phyloP scores from a whole-genome alignment of 768 basidiomycete species.

The Tricholoma saponaceum region DNA sequence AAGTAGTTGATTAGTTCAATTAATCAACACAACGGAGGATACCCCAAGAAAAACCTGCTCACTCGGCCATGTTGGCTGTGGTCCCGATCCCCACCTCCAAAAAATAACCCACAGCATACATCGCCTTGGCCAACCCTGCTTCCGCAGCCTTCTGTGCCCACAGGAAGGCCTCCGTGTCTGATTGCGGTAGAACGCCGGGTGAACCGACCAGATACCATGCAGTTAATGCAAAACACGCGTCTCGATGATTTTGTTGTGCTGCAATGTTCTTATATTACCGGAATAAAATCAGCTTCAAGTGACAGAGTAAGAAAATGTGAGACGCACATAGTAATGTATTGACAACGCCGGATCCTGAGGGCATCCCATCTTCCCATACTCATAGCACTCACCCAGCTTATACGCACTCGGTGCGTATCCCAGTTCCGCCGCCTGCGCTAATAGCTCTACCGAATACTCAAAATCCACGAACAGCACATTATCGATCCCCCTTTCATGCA shows the following conservation, averaged over 20 bases:
- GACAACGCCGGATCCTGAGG: slow-evolving; percentile 95
- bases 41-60: slow-evolving; percentile 24
- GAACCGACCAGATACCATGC: slow-evolving; percentile 99
- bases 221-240: slow-evolving; percentile 96
- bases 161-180: slow-evolving; percentile 95
- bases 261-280: slow-evolving; percentile 78
- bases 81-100: slow-evolving; percentile 93
- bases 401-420: slow-evolving; percentile 97
- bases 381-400: slow-evolving; percentile 95
- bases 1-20: not conserved
- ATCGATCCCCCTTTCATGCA: slow-evolving; percentile 97
- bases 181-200: slow-evolving; percentile 94
- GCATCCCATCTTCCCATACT: slow-evolving; percentile 98
- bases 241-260: slow-evolving; percentile 94
- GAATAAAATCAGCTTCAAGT: slow-evolving; percentile 8
- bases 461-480: slow-evolving; percentile 97
- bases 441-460: slow-evolving; percentile 90
- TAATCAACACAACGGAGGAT: not conserved
- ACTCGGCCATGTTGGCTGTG: slow-evolving; percentile 61
- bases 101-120: slow-evolving; percentile 98
- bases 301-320: slow-evolving; percentile 5
- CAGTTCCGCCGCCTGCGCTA: slow-evolving; percentile 93
- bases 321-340: slow-evolving; percentile 97
- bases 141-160: slow-evolving; percentile 98
- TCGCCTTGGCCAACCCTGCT: slow-evolving; percentile 86